These are phyloP conservation scores for Chaetomiaceae sp. DNA, from an alignment of 2,329 filamentous ascomycete species.

Conservation along the genomic window DNA sequence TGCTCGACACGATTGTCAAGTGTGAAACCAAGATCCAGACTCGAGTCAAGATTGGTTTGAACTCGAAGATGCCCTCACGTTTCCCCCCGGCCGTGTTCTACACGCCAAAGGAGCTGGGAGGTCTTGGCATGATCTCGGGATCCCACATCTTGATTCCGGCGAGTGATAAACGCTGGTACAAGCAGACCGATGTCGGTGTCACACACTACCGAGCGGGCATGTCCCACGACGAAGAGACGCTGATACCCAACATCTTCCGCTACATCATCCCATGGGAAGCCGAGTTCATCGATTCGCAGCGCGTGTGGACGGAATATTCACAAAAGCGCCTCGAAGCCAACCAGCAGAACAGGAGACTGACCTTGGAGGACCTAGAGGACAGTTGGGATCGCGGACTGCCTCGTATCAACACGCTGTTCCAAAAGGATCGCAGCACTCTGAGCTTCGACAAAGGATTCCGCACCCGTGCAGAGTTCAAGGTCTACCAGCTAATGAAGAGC, in stretches of 20 bases:
- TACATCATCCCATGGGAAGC: conserved; percentile 99
- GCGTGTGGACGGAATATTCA: conserved; percentile 98
- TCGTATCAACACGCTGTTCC: conserved; percentile 97
- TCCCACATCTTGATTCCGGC: conserved; percentile 96
- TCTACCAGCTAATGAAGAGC: conserved; percentile 98
- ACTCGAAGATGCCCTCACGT: conserved; percentile 98
- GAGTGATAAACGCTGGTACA: conserved; percentile 96
- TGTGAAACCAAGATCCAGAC: conserved; percentile 99
- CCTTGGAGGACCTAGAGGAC: conserved; percentile 92
- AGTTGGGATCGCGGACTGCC: conserved; percentile 97
- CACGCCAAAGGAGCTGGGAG: conserved; percentile 94
- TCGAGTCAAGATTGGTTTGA: conserved; percentile 94
- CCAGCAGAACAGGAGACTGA: conserved; percentile 91
- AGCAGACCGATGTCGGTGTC: conserved; percentile 94
- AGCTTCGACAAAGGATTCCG: conserved; percentile 99
- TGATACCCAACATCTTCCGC: conserved; percentile 98
- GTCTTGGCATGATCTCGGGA: conserved; percentile 96
- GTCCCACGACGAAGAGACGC: conserved; percentile 94
- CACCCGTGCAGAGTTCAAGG: conserved; percentile 91
- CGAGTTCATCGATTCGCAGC: conserved; percentile 97
- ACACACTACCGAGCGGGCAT: conserved; percentile 97
- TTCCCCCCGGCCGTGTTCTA: conserved; percentile 99
- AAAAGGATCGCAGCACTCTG: conserved; percentile 93
- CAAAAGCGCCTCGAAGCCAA: conserved; percentile 96
- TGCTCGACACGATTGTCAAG: conserved; percentile 97